Conservation (phyloP, 768 basidiomycete species). For the Tylopilus vinaceipallidus region DNA sequence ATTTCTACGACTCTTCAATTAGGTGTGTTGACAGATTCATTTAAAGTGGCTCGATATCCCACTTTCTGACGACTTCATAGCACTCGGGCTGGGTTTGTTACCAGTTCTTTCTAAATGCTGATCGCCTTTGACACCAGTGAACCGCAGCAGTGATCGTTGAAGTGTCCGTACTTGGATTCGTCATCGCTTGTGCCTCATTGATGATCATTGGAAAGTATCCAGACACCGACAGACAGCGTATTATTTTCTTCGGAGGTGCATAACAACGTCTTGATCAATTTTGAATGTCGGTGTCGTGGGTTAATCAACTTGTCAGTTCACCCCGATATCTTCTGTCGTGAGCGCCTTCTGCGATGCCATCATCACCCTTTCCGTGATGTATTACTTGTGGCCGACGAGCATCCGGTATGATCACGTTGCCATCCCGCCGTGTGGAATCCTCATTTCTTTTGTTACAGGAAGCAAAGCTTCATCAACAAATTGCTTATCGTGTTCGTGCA, state of each 20-base stretch:
- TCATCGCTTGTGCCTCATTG: neutral
- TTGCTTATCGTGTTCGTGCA: slow-evolving; percentile 9
- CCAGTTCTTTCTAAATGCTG: neutral
- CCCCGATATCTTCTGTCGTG: neutral
- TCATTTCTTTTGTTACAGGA: slow-evolving; percentile 1
- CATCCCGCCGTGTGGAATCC: neutral
- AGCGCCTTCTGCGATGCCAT: slow-evolving; percentile 7
- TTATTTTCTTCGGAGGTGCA: slow-evolving; percentile 1
- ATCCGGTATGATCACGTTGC: slow-evolving; percentile 1
- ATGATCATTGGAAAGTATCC: slow-evolving; percentile 1
- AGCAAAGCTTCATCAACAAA: slow-evolving; percentile 2
- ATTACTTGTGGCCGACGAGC: slow-evolving; percentile 10
- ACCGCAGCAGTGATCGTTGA: neutral
- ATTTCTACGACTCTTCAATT: slow-evolving; percentile 4
- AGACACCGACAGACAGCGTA: neutral
- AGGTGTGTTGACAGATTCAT: neutral
- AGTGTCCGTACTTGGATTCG: slow-evolving; percentile 2
- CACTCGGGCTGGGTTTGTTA: slow-evolving; percentile 8
- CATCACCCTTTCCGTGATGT: slow-evolving; percentile 11
- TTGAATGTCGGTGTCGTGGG: neutral
- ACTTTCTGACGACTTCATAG: slow-evolving; percentile 1
- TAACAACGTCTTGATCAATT: too few relatives aligned
- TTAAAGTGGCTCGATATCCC: neutral
- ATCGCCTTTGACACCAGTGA: neutral
- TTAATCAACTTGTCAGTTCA: neutral